phyloP scores from a whole-genome alignment of 2,329 filamentous ascomycete genomes.

The Fusarium albidum region DNA sequence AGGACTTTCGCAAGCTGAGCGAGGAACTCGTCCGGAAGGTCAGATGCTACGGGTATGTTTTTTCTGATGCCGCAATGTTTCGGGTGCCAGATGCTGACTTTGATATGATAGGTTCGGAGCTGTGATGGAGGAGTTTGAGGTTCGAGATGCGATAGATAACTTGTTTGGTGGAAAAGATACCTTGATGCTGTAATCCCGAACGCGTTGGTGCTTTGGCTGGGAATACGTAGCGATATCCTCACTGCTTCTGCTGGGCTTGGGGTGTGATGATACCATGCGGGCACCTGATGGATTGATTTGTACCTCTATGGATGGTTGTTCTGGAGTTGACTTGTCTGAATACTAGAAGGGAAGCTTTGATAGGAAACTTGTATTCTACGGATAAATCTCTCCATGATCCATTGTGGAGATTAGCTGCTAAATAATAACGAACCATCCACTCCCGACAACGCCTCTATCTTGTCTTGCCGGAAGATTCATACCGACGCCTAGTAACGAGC shows the following conservation, averaged over 20 bases:
- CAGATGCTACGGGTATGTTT: constrained; percentile 88
- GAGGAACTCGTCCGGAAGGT: constrained; percentile 81
- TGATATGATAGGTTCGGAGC: constrained; percentile 62
- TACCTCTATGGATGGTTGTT: no score
- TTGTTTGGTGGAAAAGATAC: constrained; percentile 49
- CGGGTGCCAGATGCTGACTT: constrained; percentile 1
- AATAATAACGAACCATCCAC: no score
- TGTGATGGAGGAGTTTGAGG: constrained; percentile 73
- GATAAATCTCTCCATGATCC: no score
- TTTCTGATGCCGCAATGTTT: neutral
- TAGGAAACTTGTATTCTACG: no score
- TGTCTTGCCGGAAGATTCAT: no score
- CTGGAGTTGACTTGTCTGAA: no score
- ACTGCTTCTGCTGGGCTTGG: no score
- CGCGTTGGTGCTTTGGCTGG: neutral
- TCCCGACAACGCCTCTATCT: no score
- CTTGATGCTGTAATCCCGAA: constrained; percentile 6
- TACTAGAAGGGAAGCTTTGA: no score
- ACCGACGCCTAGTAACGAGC: no score
- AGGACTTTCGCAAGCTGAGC: constrained; percentile 76
- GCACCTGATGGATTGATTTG: neutral
- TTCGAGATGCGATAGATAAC: constrained; percentile 78
- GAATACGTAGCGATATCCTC: neutral
- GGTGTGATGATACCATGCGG: neutral
- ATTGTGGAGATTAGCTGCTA: no score